A percentile compares a stretch with the other conserved stretches of the same genome.
These are phyloP conservation scores for Thraustochytrium striatum DNA, from an alignment of 352 stramenopile genomes.

Conservation along the genomic window DNA sequence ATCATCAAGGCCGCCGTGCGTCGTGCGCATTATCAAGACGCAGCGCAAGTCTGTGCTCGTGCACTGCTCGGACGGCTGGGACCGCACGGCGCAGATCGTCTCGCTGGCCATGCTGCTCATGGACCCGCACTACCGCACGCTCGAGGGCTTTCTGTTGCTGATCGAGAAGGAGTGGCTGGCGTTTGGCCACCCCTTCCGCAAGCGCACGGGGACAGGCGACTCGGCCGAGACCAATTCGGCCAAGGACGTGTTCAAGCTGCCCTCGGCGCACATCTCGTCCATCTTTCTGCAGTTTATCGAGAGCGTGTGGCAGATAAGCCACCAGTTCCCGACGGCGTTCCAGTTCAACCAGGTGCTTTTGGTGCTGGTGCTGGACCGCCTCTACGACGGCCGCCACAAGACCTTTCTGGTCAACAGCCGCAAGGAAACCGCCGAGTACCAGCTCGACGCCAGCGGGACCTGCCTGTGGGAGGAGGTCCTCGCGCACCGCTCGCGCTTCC, in stretches of 20 bases:
- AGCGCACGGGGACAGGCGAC: constrained; percentile 82
- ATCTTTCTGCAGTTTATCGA: constrained; percentile 98
- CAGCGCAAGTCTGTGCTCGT: constrained; percentile 43
- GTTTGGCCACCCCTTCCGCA: constrained; percentile 97
- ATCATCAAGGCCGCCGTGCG: constrained; percentile 24
- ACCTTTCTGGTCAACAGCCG: constrained; percentile 37
- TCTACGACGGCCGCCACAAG: constrained; percentile 27
- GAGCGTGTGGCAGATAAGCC: constrained; percentile 92
- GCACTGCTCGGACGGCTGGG: constrained; percentile 87
- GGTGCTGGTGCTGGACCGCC: constrained; percentile 29
- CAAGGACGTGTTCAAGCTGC: constrained; percentile 65
- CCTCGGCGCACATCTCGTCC: constrained; percentile 73
- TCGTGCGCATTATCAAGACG: constrained; percentile 39
- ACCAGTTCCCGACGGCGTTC: constrained; percentile 90
- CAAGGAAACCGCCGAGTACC: not conserved
- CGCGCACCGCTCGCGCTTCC: not conserved
- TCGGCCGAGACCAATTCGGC: constrained; percentile 63
- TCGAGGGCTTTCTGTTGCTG: constrained; percentile 88
- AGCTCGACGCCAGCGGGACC: not conserved
- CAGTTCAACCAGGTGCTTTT: constrained; percentile 92
- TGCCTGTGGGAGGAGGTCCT: constrained; percentile 7
- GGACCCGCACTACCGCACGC: constrained; percentile 96
- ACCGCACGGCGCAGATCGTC: constrained; percentile 95
- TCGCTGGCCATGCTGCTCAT: constrained; percentile 90
- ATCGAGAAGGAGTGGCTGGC: constrained; percentile 95